Percentiles rank a stretch among this genome's conserved stretches.
phyloP scores from a whole-genome alignment of 1,284 basidiomycete genomes.

The Sporisorium scitamineum region DNA sequence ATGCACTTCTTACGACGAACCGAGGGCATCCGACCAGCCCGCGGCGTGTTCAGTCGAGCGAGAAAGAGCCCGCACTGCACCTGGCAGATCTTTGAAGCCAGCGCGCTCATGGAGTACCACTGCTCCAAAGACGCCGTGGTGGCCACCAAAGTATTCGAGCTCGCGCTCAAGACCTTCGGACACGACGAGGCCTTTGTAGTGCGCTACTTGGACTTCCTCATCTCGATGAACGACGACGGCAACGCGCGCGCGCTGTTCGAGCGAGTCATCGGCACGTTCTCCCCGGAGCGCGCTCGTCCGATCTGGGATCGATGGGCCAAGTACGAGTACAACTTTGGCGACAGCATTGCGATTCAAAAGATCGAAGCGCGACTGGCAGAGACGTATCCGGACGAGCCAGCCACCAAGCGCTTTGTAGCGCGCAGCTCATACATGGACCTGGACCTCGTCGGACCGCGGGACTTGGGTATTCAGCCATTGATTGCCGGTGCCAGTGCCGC shows the following conservation, averaged over 20 bases:
- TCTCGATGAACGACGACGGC: conserved; percentile 93
- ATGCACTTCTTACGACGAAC: conserved; percentile 91
- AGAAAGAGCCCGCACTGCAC: conserved; percentile 85
- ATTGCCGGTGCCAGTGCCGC: conserved; percentile 43
- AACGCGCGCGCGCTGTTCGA: conserved; percentile 97
- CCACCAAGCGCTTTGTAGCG: conserved; percentile 90
- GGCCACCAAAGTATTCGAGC: conserved; percentile 91
- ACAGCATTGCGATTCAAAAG: conserved; percentile 87
- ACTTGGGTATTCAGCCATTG: conserved; percentile 77
- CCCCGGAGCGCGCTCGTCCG: conserved; percentile 82
- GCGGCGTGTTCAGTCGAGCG: conserved; percentile 84
- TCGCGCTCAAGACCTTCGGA: conserved; percentile 86
- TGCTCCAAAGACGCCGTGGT: conserved; percentile 86
- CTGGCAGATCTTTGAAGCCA: conserved; percentile 90
- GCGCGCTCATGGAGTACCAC: conserved; percentile 95
- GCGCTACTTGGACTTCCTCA: conserved; percentile 90
- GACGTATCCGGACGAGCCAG: conserved; percentile 85
- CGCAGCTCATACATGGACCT: conserved; percentile 87
- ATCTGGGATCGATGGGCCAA: conserved; percentile 96
- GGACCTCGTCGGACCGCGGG: conserved; percentile 87
- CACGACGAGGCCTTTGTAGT: conserved; percentile 82
- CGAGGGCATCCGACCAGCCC: conserved; percentile 82
- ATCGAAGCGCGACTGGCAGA: conserved; percentile 89
- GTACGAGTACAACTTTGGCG: conserved; percentile 95
- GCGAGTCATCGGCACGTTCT: conserved; percentile 82